phyloP scores from a whole-genome alignment of 2,329 filamentous ascomycete species.

The Elsinoe ampelina region DNA sequence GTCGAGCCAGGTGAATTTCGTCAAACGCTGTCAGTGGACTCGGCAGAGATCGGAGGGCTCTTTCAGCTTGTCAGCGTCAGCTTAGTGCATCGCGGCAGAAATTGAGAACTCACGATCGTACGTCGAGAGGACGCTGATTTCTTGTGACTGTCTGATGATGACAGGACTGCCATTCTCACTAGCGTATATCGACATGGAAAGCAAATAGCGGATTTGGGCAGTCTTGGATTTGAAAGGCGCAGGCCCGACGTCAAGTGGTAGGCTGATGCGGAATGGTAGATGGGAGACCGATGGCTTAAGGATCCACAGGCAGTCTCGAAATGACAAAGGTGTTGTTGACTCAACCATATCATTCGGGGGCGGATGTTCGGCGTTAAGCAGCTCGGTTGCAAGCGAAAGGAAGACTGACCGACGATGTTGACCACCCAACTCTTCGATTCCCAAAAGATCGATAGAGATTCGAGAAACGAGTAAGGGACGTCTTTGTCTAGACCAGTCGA shows the following conservation, averaged over 20 bases:
- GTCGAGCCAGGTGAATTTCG: slow-evolving; percentile 35
- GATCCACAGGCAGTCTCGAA: slow-evolving; percentile 39
- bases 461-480: slow-evolving; percentile 39
- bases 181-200: slow-evolving; percentile 40
- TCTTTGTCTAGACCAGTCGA: slow-evolving; percentile 35
- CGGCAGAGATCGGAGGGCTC: slow-evolving; percentile 44
- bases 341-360: slow-evolving; percentile 44
- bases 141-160: slow-evolving; percentile 42
- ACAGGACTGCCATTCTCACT: slow-evolving; percentile 40
- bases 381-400: slow-evolving; percentile 42
- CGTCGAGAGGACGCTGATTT: slow-evolving; percentile 43
- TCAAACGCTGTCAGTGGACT: slow-evolving; percentile 44
- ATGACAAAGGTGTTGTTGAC: slow-evolving; percentile 30
- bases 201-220: slow-evolving; percentile 42
- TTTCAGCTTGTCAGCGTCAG: slow-evolving; percentile 35
- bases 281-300: slow-evolving; percentile 38
- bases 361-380: slow-evolving; percentile 42
- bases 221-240: slow-evolving; percentile 45
- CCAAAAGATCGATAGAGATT: slow-evolving; percentile 44
- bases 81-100: not conserved
- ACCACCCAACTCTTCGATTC: slow-evolving; percentile 42
- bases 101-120: slow-evolving; percentile 40
- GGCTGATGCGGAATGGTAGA: slow-evolving; percentile 44
- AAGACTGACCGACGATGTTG: slow-evolving; percentile 39
- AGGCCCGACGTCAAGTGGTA: slow-evolving; percentile 46